phyloP scores from a whole-genome alignment of 2,329 filamentous ascomycete species.

The Didymella pomorum region DNA sequence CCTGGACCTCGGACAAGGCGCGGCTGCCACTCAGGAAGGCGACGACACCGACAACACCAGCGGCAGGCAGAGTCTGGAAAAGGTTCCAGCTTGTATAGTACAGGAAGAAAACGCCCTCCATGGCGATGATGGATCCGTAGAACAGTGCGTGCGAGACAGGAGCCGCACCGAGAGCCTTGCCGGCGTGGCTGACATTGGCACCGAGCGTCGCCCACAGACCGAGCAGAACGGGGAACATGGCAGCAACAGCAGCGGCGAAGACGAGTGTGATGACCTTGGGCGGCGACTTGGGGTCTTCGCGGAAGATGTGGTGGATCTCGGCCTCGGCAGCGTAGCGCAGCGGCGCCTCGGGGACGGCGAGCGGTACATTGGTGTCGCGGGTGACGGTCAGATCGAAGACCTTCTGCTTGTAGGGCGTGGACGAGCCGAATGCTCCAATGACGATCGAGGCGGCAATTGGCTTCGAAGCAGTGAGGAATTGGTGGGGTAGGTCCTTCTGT shows the following conservation, averaged over 20 bases:
- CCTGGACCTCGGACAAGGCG: conserved; percentile 91
- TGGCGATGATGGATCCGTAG: conserved; percentile 82
- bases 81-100: conserved; percentile 95
- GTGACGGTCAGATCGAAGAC: conserved; percentile 77
- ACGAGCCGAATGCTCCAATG: conserved; percentile 84
- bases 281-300: conserved; percentile 78
- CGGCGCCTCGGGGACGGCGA: conserved; percentile 69
- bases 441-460: conserved; percentile 83
- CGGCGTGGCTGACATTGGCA: conserved; percentile 80
- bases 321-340: conserved; percentile 83
- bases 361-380: conserved; percentile 67
- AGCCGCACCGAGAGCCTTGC: conserved; percentile 76
- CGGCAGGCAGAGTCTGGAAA: conserved; percentile 84
- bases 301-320: conserved; percentile 93
- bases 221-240: conserved; percentile 76
- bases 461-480: conserved; percentile 73
- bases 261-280: conserved; percentile 79
- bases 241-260: conserved; percentile 77
- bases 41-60: conserved; percentile 71
- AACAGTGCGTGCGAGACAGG: conserved; percentile 85
- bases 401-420: conserved; percentile 70
- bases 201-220: conserved; percentile 79
- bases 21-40: conserved; percentile 88
- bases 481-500: conserved; percentile 86
- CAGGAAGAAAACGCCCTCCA: conserved; percentile 92